Conservation (phyloP, 805 yeast species). For the Pichia nanzhaoensis region DNA sequence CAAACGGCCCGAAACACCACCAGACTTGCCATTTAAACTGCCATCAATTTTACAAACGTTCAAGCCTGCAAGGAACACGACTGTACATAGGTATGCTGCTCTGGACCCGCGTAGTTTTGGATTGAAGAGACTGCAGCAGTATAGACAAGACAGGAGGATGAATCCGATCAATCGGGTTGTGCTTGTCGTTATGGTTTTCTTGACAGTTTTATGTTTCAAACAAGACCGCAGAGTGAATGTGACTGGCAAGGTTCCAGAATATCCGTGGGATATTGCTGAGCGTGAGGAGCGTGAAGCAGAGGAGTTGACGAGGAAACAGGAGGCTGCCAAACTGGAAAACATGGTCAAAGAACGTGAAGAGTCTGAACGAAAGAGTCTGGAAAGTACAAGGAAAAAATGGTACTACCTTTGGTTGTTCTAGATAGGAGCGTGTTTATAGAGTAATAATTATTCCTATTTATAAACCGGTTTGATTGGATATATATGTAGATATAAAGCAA, state of each 20-base stretch:
- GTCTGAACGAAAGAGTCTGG: not conserved
- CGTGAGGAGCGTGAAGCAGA: conserved; percentile 13
- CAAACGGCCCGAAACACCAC: conserved; percentile 32
- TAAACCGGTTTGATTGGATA: no score
- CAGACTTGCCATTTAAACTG: conserved; percentile 51
- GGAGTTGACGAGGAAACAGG: conserved; percentile 1
- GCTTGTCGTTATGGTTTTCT: conserved; percentile 40
- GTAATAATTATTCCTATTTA: not conserved
- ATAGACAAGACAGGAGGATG: conserved; percentile 43
- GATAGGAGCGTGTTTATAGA: conserved; percentile 1
- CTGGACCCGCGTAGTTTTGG: conserved; percentile 35
- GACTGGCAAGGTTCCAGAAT: conserved; percentile 28
- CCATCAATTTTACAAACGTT: conserved; percentile 31
- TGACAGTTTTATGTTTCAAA: conserved; percentile 45
- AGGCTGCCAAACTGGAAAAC: conserved; percentile 9
- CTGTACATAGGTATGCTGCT: conserved; percentile 30
- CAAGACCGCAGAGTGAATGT: conserved; percentile 40
- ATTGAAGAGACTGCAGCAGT: conserved; percentile 35
- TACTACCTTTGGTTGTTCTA: conserved; percentile 43
- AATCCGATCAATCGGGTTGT: conserved; percentile 54
- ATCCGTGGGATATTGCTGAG: conserved; percentile 23
- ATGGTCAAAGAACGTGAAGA: not conserved
- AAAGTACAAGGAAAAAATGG: conserved; percentile 32
- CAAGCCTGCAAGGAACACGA: conserved; percentile 26
- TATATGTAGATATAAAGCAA: no score